Conservation (phyloP, 2,329 filamentous ascomycete species). For the Dothidotthia symphoricarpi region DNA sequence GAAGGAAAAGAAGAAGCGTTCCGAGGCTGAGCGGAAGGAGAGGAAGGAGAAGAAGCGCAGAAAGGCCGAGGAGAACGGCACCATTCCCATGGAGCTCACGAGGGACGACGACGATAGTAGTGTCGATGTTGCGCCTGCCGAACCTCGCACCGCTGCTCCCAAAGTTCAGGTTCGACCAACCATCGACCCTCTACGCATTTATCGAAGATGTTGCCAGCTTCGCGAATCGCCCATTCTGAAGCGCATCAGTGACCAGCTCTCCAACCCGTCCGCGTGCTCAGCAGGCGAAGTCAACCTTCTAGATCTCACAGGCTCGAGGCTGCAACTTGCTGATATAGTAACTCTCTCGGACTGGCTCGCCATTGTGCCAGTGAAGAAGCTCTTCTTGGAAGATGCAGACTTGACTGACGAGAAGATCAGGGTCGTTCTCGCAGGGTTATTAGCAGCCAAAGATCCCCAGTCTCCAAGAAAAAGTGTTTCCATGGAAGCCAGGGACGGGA, state of each 20-base stretch:
- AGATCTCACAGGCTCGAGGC: constrained; percentile 78
- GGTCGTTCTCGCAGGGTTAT: constrained; percentile 78
- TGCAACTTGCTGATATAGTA: constrained; percentile 78
- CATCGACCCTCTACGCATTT: constrained; percentile 88
- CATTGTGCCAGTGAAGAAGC: constrained; percentile 82
- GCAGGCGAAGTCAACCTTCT: constrained; percentile 76
- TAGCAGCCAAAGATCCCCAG: constrained; percentile 72
- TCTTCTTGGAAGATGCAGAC: constrained; percentile 83
- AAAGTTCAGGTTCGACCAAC: constrained; percentile 69
- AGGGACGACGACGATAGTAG: constrained; percentile 50
- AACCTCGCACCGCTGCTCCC: constrained; percentile 33
- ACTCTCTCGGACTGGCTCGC: constrained; percentile 93
- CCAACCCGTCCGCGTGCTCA: constrained; percentile 64
- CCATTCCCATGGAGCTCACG: constrained; percentile 78
- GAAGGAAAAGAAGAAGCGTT: constrained; percentile 94
- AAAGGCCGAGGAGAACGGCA: constrained; percentile 83
- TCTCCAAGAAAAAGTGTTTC: constrained; percentile 45
- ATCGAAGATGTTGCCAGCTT: constrained; percentile 89
- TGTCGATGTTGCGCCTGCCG: constrained; percentile 17
- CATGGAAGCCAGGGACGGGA: constrained; percentile 6
- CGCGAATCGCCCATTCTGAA: constrained; percentile 90
- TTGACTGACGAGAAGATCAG: constrained; percentile 83
- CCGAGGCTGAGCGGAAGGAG: constrained; percentile 87
- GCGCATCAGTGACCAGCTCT: constrained; percentile 85
- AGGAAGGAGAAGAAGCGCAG: constrained; percentile 84